These are phyloP conservation scores for Glycyrrhiza uralensis DNA, from an alignment of 306 rosid genomes.

Conservation along the genomic window DNA sequence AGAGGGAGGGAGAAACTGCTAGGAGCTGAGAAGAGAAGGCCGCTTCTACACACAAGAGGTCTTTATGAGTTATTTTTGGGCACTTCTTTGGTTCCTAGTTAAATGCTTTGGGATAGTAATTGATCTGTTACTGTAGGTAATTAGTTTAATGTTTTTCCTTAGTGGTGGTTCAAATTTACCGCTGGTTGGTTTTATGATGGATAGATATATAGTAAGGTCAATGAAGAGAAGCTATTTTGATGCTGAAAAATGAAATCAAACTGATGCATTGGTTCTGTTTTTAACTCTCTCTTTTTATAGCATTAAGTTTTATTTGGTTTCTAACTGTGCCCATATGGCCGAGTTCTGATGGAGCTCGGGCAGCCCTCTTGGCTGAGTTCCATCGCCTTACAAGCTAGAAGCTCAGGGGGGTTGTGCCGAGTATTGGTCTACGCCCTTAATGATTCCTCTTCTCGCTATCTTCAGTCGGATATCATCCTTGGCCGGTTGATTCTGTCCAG, in stretches of 20 bases:
- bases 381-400: no score
- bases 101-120: slow-evolving; percentile 12
- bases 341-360: no score
- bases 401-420: no score
- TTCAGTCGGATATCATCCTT: no score
- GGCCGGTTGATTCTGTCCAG: no score
- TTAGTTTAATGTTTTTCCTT: background rate
- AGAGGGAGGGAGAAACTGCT: slow-evolving; percentile 55
- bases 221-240: slow-evolving; percentile 6
- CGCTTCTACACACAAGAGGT: background rate
- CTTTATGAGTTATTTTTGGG: background rate
- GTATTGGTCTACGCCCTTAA: no score
- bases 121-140: slow-evolving; percentile 5
- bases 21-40: slow-evolving; percentile 36
- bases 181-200: slow-evolving; percentile 22
- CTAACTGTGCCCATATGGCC: no score
- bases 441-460: no score
- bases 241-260: slow-evolving; percentile 8
- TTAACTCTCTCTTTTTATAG: background rate
- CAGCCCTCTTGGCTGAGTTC: no score
- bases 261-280: background rate
- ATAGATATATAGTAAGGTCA: slow-evolving; percentile 22
- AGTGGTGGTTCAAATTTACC: background rate
- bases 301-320: background rate
- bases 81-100: background rate